phyloP scores from a whole-genome alignment of 306 rosid genomes.

The Glycine soja region DNA sequence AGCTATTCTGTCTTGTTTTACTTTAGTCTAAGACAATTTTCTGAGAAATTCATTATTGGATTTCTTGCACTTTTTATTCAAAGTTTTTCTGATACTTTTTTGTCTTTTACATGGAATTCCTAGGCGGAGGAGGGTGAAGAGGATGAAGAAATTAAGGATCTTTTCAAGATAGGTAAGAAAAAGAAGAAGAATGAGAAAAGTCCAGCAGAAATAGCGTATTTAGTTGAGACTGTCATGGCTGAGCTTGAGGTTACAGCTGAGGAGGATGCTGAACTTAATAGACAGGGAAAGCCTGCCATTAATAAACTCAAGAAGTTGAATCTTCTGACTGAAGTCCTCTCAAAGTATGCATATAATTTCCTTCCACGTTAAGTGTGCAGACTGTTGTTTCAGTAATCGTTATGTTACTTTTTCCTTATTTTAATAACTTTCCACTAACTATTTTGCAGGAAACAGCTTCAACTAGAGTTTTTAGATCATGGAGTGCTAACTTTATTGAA shows the following conservation, averaged over 20 bases:
- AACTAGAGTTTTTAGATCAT: constrained; percentile 88
- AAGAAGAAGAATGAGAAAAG: constrained; percentile 86
- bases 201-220: constrained; percentile 89
- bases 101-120: constrained; percentile 39
- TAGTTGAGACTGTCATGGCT: constrained; percentile 97
- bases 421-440: neutral
- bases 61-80: constrained; percentile 7
- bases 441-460: constrained; percentile 83
- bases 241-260: constrained; percentile 97
- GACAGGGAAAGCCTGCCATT: constrained; percentile 85
- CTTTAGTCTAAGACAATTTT: neutral
- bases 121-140: constrained; percentile 97
- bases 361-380: neutral
- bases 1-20: neutral
- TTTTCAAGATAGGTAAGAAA: constrained; percentile 85
- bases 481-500: constrained; percentile 84
- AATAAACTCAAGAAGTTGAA: constrained; percentile 88
- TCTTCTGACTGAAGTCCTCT: constrained; percentile 87
- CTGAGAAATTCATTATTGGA: neutral
- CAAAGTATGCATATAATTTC: constrained; percentile 70
- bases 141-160: constrained; percentile 75
- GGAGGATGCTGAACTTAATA: constrained; percentile 91
- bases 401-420: neutral
- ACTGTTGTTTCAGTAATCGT: constrained; percentile 7
- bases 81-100: constrained; percentile 22